Percentiles rank a stretch among this genome's conserved stretches.
Conservation (phyloP, 2,329 filamentous ascomycete species). For the Beauveria varroae region DNA sequence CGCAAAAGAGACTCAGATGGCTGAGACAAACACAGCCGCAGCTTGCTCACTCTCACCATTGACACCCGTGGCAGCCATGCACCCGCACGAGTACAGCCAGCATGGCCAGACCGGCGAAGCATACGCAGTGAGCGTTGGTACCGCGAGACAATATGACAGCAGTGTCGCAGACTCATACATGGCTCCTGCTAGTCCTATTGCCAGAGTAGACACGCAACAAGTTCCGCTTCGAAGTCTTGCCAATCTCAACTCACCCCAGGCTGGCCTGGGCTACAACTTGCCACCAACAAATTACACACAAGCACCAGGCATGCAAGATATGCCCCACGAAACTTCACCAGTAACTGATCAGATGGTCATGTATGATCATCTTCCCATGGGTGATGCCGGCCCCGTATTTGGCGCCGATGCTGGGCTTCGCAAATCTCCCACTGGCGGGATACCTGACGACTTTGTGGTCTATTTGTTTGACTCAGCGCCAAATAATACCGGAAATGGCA, state of each 20-base stretch:
- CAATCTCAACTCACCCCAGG: neutral
- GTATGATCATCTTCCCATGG: conserved; percentile 54
- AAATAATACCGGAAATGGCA: conserved; percentile 25
- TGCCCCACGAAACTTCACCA: neutral
- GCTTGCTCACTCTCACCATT: neutral
- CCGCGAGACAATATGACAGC: neutral
- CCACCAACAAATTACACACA: neutral
- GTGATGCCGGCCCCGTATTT: conserved; percentile 76
- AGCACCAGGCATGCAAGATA: neutral
- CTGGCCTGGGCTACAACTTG: neutral
- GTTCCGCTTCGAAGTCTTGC: neutral
- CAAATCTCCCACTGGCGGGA: conserved; percentile 74
- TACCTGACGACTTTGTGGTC: conserved; percentile 80
- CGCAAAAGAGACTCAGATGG: conserved; percentile 61
- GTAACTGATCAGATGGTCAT: conserved; percentile 47
- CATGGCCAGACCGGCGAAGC: neutral
- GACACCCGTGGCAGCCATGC: neutral
- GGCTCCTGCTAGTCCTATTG: neutral
- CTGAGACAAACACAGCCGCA: neutral
- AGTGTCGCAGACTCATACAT: neutral
- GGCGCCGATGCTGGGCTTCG: conserved; percentile 70
- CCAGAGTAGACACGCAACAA: neutral
- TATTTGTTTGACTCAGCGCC: conserved; percentile 66
- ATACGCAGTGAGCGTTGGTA: neutral
- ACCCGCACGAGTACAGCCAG: neutral